Evolutionary conservation across 208 protist genomes (phyloP).

Genomic region (Crithidia sp.): DNA sequence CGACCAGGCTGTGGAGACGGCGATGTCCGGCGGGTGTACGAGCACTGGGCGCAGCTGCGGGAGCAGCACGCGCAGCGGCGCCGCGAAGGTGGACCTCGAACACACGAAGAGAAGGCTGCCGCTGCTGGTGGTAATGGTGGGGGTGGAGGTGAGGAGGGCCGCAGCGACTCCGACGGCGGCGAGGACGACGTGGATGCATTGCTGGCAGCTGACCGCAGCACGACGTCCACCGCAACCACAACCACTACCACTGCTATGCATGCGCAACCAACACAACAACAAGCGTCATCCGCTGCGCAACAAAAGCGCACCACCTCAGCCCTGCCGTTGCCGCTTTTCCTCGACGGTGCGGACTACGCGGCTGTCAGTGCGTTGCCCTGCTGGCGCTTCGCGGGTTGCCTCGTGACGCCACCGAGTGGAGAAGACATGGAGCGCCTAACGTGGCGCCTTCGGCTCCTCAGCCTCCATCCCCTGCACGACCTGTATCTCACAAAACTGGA

Average conservation of each 20-base stretch:
- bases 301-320: background rate
- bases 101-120: no score
- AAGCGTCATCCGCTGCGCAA: background rate
- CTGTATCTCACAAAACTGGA: conserved; percentile 15
- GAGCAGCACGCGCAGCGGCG: conserved; percentile 17
- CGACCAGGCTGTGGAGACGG: conserved; percentile 1
- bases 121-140: background rate
- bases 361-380: conserved; percentile 12
- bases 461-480: conserved; percentile 14
- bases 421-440: background rate
- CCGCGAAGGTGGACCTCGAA: background rate
- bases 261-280: background rate
- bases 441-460: conserved; percentile 18
- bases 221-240: background rate
- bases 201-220: background rate
- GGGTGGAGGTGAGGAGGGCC: background rate
- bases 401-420: background rate
- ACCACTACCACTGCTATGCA: background rate
- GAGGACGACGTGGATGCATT: background rate
- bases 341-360: conserved; percentile 13
- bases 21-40: conserved; percentile 18
- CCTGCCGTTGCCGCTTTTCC: conserved; percentile 22
- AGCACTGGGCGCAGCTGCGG: conserved; percentile 24
- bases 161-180: conserved; percentile 12
- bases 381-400: background rate